These are phyloP conservation scores for Clonostachys sp. DNA, from an alignment of 2,329 filamentous ascomycete species.

Conservation along the genomic window DNA sequence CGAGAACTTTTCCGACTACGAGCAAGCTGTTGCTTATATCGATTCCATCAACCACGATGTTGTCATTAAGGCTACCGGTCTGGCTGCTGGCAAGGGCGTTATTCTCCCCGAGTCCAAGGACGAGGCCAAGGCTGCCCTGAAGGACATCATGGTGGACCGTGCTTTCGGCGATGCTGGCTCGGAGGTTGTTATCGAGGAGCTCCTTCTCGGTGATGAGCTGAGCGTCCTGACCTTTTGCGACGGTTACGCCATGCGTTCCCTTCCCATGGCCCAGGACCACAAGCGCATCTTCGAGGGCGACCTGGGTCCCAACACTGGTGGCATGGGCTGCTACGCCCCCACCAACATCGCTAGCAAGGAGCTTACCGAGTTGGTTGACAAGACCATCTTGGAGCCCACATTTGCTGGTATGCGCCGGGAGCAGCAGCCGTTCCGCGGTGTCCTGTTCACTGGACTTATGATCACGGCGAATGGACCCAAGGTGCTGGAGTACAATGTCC, in stretches of 20 bases:
- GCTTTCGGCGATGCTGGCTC: constrained; percentile 84
- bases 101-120: constrained; percentile 79
- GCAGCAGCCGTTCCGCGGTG: constrained; percentile 66
- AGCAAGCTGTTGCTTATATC: constrained; percentile 69
- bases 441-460: constrained; percentile 90
- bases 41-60: constrained; percentile 66
- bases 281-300: constrained; percentile 93
- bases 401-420: constrained; percentile 84
- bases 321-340: constrained; percentile 97
- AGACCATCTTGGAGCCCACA: constrained; percentile 79
- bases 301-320: constrained; percentile 87
- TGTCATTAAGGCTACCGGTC: constrained; percentile 89
- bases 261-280: constrained; percentile 93
- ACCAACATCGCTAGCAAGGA: constrained; percentile 73
- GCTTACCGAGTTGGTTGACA: constrained; percentile 72
- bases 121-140: constrained; percentile 77
- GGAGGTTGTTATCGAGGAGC: constrained; percentile 95
- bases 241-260: constrained; percentile 74
- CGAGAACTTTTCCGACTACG: constrained; percentile 79
- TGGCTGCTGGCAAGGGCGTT: constrained; percentile 94
- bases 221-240: constrained; percentile 91
- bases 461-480: constrained; percentile 78
- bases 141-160: constrained; percentile 84
- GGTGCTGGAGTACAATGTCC: constrained; percentile 88
- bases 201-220: constrained; percentile 84